phyloP scores from a whole-genome alignment of 2,329 filamentous ascomycete species.

The Pseudocercospora musae region DNA sequence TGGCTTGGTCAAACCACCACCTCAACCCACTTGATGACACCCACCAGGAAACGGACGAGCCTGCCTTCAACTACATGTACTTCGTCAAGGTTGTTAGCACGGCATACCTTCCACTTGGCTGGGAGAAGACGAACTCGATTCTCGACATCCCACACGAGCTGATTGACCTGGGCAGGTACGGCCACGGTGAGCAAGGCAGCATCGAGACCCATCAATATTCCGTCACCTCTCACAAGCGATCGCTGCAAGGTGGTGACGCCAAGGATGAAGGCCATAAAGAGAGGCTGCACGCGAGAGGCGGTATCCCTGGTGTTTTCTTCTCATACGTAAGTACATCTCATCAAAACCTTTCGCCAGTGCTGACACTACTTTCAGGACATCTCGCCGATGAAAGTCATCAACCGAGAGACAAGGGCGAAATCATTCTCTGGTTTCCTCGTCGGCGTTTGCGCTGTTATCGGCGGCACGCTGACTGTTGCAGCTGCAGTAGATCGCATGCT shows the following conservation, averaged over 20 bases:
- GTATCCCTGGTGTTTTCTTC: constrained; percentile 97
- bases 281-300: constrained; percentile 80
- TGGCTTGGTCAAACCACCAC: constrained; percentile 82
- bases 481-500: constrained; percentile 87
- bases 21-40: constrained; percentile 84
- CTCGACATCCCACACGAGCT: constrained; percentile 44
- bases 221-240: constrained; percentile 93
- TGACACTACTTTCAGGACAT: no score
- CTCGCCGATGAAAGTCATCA: constrained; percentile 99
- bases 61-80: constrained; percentile 96
- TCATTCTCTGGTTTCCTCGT: constrained; percentile 89
- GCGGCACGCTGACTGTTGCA: constrained; percentile 91
- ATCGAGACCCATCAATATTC: constrained; percentile 98
- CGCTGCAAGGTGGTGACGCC: constrained; percentile 77
- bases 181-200: constrained; percentile 65
- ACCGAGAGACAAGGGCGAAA: constrained; percentile 86
- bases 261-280: constrained; percentile 86
- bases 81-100: constrained; percentile 98
- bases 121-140: constrained; percentile 60
- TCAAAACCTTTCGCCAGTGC: no score
- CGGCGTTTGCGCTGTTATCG: constrained; percentile 89
- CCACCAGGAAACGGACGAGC: constrained; percentile 71
- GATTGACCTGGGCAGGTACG: constrained; percentile 65
- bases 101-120: constrained; percentile 87
- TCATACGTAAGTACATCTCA: constrained; percentile 92